phyloP scores from a whole-genome alignment of 192 early-diverging fungal species.

The Backusella luteola region DNA sequence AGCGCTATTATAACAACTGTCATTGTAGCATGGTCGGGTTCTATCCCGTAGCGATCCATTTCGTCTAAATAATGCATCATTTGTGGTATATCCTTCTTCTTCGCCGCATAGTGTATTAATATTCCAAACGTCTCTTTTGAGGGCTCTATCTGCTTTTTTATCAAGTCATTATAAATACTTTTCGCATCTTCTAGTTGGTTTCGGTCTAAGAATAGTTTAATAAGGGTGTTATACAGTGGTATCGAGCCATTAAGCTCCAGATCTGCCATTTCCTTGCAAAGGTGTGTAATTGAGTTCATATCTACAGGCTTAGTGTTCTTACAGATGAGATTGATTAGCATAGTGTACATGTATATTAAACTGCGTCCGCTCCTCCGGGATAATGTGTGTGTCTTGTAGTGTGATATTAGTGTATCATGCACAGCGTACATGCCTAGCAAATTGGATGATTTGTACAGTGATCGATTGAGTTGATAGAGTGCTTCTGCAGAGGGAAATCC shows the following conservation, averaged over 20 bases:
- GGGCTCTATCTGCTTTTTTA: slow-evolving; percentile 1
- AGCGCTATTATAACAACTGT: slow-evolving; percentile 2
- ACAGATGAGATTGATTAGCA: slow-evolving; percentile 14
- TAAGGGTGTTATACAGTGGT: slow-evolving; percentile 9
- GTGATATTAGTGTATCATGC: slow-evolving; percentile 5
- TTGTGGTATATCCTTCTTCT: slow-evolving; percentile 5
- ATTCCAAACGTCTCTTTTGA: background rate
- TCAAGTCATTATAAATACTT: background rate
- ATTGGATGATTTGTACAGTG: background rate
- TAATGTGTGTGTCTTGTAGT: background rate
- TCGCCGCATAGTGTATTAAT: background rate
- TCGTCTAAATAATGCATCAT: slow-evolving; percentile 2
- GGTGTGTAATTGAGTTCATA: slow-evolving; percentile 5
- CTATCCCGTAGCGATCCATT: slow-evolving; percentile 1
- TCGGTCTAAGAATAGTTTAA: background rate
- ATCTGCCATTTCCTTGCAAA: slow-evolving; percentile 9
- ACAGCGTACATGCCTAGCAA: slow-evolving; percentile 12
- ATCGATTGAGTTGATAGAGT: slow-evolving; percentile 7
- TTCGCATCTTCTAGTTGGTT: background rate
- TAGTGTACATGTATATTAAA: slow-evolving; percentile 17
- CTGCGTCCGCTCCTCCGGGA: background rate
- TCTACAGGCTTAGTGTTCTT: slow-evolving; percentile 7
- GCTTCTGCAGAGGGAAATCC: slow-evolving; percentile 19
- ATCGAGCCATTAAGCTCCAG: background rate
- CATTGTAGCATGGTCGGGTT: slow-evolving; percentile 6